Evolutionary conservation across 148 eudicot genomes (phyloP).

Genomic region (Fagopyrum tataricum): DNA sequence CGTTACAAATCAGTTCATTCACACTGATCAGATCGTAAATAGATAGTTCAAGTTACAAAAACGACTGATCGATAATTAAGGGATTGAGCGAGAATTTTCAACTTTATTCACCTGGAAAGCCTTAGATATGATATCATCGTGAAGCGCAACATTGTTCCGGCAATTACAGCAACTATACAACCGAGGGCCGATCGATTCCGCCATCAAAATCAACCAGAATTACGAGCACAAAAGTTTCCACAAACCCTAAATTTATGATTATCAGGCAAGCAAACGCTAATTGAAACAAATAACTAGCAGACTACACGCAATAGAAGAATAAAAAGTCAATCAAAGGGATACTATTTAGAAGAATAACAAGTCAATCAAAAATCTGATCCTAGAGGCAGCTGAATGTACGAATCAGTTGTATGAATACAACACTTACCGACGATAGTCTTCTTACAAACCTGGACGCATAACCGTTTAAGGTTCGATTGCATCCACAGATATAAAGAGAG

Average conservation of each 20-base stretch:
- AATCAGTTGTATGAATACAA: not conserved
- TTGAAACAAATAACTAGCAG: not conserved
- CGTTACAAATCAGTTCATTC: not conserved
- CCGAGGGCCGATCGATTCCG: constrained; percentile 26
- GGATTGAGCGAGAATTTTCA: not conserved
- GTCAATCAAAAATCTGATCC: not conserved
- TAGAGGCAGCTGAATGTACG: not conserved
- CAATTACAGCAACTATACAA: constrained; percentile 52
- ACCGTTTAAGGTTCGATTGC: not conserved
- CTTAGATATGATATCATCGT: constrained; percentile 55
- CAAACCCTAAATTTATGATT: constrained; percentile 4
- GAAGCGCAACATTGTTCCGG: constrained; percentile 41
- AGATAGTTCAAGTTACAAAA: not conserved
- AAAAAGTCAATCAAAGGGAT: not conserved
- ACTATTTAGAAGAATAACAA: not conserved
- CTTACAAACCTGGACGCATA: constrained; percentile 2
- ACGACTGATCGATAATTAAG: not conserved
- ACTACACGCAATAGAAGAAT: not conserved
- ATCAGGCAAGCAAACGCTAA: not conserved
- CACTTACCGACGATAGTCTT: not conserved
- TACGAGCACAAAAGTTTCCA: not conserved
- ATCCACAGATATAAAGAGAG: not conserved
- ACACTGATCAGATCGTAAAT: not conserved
- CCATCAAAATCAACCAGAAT: constrained; percentile 15
- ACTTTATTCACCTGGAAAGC: constrained; percentile 37